A percentile compares a stretch with the other conserved stretches of the same genome.
These are phyloP conservation scores for Apostasia shenzhenica DNA, from an alignment of 106 monocot species.

Conservation along the genomic window DNA sequence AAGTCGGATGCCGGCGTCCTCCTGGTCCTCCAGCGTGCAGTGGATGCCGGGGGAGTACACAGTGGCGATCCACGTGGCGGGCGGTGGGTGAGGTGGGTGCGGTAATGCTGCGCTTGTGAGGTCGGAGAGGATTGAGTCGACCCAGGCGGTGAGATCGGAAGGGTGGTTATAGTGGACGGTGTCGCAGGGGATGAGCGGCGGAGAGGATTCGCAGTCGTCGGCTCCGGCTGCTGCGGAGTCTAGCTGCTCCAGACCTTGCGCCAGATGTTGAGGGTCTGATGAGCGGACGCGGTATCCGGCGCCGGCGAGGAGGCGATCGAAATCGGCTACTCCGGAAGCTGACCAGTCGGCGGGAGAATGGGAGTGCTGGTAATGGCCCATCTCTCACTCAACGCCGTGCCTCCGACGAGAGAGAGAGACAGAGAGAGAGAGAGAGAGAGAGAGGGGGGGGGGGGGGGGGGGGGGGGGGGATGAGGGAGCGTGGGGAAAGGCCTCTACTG, in stretches of 20 bases:
- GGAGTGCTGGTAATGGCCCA: not conserved
- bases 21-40: conserved; percentile 3
- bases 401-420: not conserved
- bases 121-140: conserved; percentile 3
- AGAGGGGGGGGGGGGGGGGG: no score
- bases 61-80: not conserved
- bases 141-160: conserved; percentile 8
- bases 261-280: conserved; percentile 27
- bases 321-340: conserved; percentile 9
- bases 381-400: not conserved
- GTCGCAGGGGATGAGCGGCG: not conserved
- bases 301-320: conserved; percentile 21
- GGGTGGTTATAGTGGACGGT: conserved; percentile 1
- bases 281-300: conserved; percentile 25
- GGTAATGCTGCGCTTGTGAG: not conserved
- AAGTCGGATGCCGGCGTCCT: conserved; percentile 31
- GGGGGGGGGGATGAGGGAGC: not conserved
- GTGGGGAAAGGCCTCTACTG: not conserved
- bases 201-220: not conserved
- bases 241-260: conserved; percentile 20
- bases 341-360: not conserved
- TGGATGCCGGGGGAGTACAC: not conserved
- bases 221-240: conserved; percentile 10
- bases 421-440: not conserved
- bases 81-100: not conserved